Evolutionary conservation across 2,329 filamentous ascomycete genomes (phyloP).

Genomic region (Aspergillus ruber): DNA sequence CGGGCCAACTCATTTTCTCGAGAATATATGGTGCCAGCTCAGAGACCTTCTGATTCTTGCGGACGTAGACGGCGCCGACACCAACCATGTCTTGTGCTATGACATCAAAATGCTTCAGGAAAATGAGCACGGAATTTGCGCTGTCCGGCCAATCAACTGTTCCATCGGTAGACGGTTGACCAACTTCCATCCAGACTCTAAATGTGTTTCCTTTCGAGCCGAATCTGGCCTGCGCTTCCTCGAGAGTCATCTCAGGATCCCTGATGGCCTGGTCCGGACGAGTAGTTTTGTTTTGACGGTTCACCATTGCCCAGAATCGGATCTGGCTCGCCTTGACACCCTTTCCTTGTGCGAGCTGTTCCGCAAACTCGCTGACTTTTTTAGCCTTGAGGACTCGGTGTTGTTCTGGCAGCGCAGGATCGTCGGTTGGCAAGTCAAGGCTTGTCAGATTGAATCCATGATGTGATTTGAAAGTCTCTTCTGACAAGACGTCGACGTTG

Average conservation of each 20-base stretch:
- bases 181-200: slow-evolving; percentile 80
- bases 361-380: slow-evolving; percentile 68
- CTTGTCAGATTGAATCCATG: slow-evolving; percentile 76
- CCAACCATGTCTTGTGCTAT: slow-evolving; percentile 69
- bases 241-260: slow-evolving; percentile 68
- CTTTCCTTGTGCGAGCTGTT: slow-evolving; percentile 64
- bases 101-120: slow-evolving; percentile 86
- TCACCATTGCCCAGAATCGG: slow-evolving; percentile 95
- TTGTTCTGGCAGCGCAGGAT: slow-evolving; percentile 62
- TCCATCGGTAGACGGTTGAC: slow-evolving; percentile 63
- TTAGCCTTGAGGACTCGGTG: slow-evolving; percentile 71
- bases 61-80: slow-evolving; percentile 78
- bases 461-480: slow-evolving; percentile 72
- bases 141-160: slow-evolving; percentile 60
- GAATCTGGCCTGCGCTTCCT: slow-evolving; percentile 64
- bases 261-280: slow-evolving; percentile 81
- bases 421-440: slow-evolving; percentile 56
- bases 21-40: slow-evolving; percentile 74
- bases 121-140: slow-evolving; percentile 65
- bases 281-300: slow-evolving; percentile 93
- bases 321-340: slow-evolving; percentile 62
- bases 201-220: slow-evolving; percentile 64
- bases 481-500: slow-evolving; percentile 71
- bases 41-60: slow-evolving; percentile 77
- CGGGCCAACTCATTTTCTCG: slow-evolving; percentile 78